Base-by-base conservation (phyloP, 2,329 filamentous ascomycete genomes). In the Juglanconis juglandina region DNA sequence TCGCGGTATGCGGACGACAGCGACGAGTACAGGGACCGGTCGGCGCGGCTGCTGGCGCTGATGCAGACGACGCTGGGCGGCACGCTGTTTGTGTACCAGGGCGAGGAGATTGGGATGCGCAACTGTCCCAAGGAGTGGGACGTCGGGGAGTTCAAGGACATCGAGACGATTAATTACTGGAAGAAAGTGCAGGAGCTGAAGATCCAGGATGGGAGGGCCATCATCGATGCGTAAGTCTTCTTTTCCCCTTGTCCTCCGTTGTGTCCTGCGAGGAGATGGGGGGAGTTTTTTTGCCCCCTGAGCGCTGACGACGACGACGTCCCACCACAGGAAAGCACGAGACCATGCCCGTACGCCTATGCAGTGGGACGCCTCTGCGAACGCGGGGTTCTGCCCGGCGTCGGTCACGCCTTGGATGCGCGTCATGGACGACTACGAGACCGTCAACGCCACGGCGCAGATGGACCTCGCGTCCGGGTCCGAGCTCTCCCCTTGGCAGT, bases 331-430 rank as follows among this genome's bases (percentile, higher is more conserved):
- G 2, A 61, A 61, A 58, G 59, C 59, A 61, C 74, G 89, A 30
- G 89, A 92, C 71, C 89, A 92, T 70, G 85, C 84, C 7, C 80
- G 89, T 50, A 86, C 87, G 0, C 89, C 89, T 0, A 87, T 92
- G 72, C 88, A 91, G 68, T 92, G 89, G 89, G 79, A 85, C 63
- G 68, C 72, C n/a, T 76, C 73, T 1, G 68, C 74, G 0, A 81
- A 91, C 62, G 87, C 78, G 0, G 89, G 89, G 10, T 92, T 92
- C 74, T 86, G 87, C 0, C n/a, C 35, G 3, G 13, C 47, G 1
- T 33, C 37, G 6, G 48, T 55, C 39, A 75, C 75, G 1, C 87
- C 88, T 2, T 92, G 89, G 89, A 91, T 92, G 44, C 87, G 90
- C 68, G 82, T 87, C 59, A 81, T 86, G 68, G 87, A 86, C 69